Evolutionary conservation across 192 early-diverging fungal genomes (phyloP).

Genomic region (Chytriomyces sp.): DNA sequence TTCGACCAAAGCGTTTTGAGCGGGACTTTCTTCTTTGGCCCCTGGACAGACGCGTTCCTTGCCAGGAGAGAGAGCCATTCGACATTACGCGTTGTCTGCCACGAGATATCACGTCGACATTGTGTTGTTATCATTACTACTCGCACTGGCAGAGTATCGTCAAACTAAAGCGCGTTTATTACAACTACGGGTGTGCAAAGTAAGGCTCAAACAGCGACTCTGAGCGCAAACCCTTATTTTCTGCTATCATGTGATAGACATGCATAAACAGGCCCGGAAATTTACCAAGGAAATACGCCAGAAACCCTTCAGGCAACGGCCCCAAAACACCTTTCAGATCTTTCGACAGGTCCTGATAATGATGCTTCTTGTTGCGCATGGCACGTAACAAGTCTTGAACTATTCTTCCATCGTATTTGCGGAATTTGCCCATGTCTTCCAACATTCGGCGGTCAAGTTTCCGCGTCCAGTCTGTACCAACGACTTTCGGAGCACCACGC

Average conservation of each 20-base stretch:
- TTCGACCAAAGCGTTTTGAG: too few relatives aligned
- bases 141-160: too few relatives aligned
- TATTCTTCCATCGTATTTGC: constrained; percentile 87
- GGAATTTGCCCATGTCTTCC: constrained; percentile 86
- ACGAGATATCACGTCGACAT: too few relatives aligned
- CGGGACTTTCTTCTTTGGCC: too few relatives aligned
- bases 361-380: constrained; percentile 97
- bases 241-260: constrained; percentile 79
- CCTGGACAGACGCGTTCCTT: too few relatives aligned
- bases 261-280: constrained; percentile 90
- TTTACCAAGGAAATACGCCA: constrained; percentile 86
- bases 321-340: constrained; percentile 80
- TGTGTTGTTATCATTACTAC: too few relatives aligned
- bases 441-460: constrained; percentile 72
- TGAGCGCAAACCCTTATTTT: constrained; percentile 34
- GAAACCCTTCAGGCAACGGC: constrained; percentile 82
- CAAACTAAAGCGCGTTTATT: too few relatives aligned
- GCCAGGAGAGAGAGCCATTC: too few relatives aligned
- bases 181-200: constrained; percentile 23
- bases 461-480: constrained; percentile 79
- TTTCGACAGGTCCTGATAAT: constrained; percentile 89
- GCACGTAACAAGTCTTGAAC: constrained; percentile 89
- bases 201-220: constrained; percentile 45
- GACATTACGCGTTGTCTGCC: too few relatives aligned
- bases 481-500: constrained; percentile 57